phyloP scores from a whole-genome alignment of 495 filamentous ascomycete genomes.

The Xylaria telfairii region DNA sequence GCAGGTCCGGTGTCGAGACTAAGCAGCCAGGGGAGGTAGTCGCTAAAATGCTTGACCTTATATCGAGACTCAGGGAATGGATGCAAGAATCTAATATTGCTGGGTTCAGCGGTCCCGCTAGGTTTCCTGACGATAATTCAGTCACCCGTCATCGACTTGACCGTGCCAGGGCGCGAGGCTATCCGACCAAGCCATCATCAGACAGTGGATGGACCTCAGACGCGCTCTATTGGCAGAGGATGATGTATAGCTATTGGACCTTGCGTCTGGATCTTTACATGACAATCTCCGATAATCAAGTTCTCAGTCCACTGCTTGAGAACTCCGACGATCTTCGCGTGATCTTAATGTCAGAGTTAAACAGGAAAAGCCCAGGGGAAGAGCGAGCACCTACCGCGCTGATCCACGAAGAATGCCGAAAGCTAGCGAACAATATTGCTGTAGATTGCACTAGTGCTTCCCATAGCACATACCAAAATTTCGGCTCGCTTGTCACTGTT shows the following conservation, averaged over 20 bases:
- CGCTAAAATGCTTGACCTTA: background rate
- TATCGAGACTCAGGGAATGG: constrained; percentile 11
- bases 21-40: background rate
- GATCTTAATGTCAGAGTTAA: background rate
- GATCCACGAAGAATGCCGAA: constrained; percentile 14
- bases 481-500: constrained; percentile 19
- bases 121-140: background rate
- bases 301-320: constrained; percentile 8
- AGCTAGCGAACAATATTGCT: constrained; percentile 12
- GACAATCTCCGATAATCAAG: constrained; percentile 15
- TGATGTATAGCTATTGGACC: constrained; percentile 20
- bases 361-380: background rate
- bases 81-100: background rate
- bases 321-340: background rate
- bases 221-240: constrained; percentile 5
- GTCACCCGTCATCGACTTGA: constrained; percentile 4
- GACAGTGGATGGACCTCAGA: constrained; percentile 17
- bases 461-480: constrained; percentile 16
- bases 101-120: constrained; percentile 6
- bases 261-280: constrained; percentile 17
- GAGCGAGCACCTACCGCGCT: background rate
- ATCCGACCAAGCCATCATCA: constrained; percentile 8
- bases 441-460: background rate
- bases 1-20: background rate
- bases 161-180: constrained; percentile 20